phyloP scores from a whole-genome alignment of 2,329 filamentous ascomycete genomes.

The Lecanicillium sp. region DNA sequence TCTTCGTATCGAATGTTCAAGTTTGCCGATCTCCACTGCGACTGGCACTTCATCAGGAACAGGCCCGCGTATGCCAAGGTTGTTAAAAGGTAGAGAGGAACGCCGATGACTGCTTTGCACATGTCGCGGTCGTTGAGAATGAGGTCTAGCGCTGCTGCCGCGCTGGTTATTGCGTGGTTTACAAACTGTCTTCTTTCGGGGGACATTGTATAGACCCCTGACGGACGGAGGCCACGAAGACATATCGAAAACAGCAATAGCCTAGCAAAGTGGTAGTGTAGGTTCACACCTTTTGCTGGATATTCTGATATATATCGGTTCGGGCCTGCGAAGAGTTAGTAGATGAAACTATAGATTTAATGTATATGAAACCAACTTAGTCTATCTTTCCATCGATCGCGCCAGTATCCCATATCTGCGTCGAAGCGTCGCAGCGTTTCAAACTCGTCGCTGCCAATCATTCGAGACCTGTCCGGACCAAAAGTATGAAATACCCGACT shows the following conservation, averaged over 20 bases:
- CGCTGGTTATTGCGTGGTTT: conserved; percentile 29
- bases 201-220: conserved; percentile 31
- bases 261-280: conserved; percentile 43
- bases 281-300: conserved; percentile 37
- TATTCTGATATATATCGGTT: conserved; percentile 38
- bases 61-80: conserved; percentile 23
- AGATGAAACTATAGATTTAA: not conserved
- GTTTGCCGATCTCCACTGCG: conserved; percentile 19
- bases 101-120: conserved; percentile 20
- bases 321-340: conserved; percentile 23
- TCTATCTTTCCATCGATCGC: conserved; percentile 25
- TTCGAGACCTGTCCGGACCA: conserved; percentile 40
- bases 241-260: conserved; percentile 41
- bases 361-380: conserved; percentile 16
- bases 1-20: conserved; percentile 22
- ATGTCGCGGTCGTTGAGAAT: conserved; percentile 22
- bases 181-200: conserved; percentile 34
- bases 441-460: conserved; percentile 24
- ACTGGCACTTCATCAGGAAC: conserved; percentile 24
- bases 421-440: conserved; percentile 19
- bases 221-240: conserved; percentile 24
- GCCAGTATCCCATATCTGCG: conserved; percentile 26
- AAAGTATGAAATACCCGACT: conserved; percentile 50
- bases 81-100: conserved; percentile 23
- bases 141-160: conserved; percentile 19